Conservation (phyloP, 208 protist genomes). For the Acanthamoeba rhysodes region DNA sequence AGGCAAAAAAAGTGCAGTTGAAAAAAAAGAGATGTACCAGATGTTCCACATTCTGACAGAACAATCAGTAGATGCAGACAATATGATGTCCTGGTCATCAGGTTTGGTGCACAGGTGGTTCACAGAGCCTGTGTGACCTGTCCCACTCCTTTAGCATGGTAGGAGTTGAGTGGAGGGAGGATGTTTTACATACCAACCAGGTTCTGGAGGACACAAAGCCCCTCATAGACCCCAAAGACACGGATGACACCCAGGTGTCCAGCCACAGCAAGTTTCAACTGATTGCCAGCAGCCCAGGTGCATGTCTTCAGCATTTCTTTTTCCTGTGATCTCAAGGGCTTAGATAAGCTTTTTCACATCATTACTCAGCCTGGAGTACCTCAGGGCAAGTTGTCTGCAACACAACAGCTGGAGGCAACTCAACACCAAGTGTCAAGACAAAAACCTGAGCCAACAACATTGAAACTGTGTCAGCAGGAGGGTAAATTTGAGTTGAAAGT, state of each 20-base stretch:
- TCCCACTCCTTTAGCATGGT: slow-evolving; percentile 92
- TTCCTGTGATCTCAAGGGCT: background rate
- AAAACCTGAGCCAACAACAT: too few relatives aligned
- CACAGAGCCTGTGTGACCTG: background rate
- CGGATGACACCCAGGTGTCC: background rate
- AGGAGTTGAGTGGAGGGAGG: too few relatives aligned
- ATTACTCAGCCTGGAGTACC: too few relatives aligned
- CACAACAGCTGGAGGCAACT: too few relatives aligned
- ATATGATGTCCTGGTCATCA: background rate
- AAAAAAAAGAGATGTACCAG: background rate
- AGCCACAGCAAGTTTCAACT: background rate
- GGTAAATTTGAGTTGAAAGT: too few relatives aligned
- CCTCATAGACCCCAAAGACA: background rate
- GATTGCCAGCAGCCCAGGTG: background rate
- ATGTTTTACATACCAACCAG: background rate
- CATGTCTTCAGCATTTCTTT: background rate
- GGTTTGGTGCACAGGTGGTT: background rate
- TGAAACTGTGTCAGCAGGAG: too few relatives aligned
- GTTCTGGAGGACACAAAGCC: background rate
- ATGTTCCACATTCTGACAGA: background rate
- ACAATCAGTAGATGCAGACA: background rate
- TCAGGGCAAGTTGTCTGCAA: too few relatives aligned
- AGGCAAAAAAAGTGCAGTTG: too few relatives aligned
- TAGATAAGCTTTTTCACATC: too few relatives aligned
- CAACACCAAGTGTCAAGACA: too few relatives aligned